phyloP scores from a whole-genome alignment of 1,139 yeast species.

The Geotrichum bryndzae region DNA sequence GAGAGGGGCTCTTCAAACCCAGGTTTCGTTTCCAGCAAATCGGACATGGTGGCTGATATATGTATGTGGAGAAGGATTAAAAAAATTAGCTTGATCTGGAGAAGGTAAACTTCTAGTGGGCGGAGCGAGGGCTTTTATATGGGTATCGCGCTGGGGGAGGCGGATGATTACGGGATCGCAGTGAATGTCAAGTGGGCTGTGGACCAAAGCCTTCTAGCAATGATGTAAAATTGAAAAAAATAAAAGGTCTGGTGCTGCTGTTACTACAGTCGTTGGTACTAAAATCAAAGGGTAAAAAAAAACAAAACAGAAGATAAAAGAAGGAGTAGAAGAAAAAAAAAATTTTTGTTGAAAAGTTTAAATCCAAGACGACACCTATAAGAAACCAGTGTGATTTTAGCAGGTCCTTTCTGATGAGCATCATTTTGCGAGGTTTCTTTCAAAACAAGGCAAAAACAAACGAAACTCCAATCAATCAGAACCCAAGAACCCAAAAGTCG shows the following conservation, averaged over 20 bases:
- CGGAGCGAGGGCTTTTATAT: neutral
- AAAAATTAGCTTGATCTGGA: neutral
- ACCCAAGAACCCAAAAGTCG: neutral
- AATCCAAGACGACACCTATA: too few species aligned
- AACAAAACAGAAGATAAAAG: neutral
- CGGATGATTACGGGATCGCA: neutral
- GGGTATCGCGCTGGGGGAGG: too few species aligned
- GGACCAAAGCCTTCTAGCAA: neutral
- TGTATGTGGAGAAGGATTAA: neutral
- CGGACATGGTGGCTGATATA: neutral
- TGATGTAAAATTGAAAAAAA: neutral
- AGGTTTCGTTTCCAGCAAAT: neutral
- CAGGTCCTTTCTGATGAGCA: too few species aligned
- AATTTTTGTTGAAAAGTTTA: too few species aligned
- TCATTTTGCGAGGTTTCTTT: neutral
- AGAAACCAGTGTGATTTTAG: too few species aligned
- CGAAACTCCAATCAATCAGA: neutral
- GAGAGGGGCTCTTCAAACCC: neutral
- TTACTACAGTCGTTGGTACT: neutral
- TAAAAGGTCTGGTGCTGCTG: neutral
- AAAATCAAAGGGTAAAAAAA: neutral
- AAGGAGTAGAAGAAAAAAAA: neutral
- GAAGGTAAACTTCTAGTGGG: neutral
- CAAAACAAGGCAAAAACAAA: neutral
- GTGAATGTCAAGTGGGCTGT: neutral